A percentile compares a stretch with the other conserved stretches of the same genome.
Conservation (phyloP, 2,329 filamentous ascomycete species). For the Aspergillus texensis region DNA sequence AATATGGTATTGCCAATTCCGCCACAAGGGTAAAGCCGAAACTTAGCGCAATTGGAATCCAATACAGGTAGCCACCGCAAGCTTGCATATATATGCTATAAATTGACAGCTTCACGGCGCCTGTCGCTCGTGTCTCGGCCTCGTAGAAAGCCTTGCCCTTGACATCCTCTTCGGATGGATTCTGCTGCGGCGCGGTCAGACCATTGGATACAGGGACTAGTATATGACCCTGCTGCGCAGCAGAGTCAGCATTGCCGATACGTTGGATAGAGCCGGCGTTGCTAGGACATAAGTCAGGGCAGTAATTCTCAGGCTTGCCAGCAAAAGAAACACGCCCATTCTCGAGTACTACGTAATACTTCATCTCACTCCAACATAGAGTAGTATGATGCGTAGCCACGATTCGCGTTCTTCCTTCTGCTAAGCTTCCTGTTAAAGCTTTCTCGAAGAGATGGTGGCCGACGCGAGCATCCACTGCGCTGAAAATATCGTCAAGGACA, state of each 20-base stretch:
- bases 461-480: slow-evolving; percentile 75
- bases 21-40: slow-evolving; percentile 43
- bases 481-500: slow-evolving; percentile 79
- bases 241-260: background rate
- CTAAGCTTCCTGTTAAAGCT: slow-evolving; percentile 72
- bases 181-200: background rate
- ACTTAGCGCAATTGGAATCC: slow-evolving; percentile 56
- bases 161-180: slow-evolving; percentile 26
- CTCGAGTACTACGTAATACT: slow-evolving; percentile 11
- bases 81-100: slow-evolving; percentile 68
- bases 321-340: slow-evolving; percentile 8
- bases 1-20: slow-evolving; percentile 1
- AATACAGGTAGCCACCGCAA: slow-evolving; percentile 68
- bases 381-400: slow-evolving; percentile 77
- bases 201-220: background rate
- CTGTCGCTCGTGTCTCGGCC: slow-evolving; percentile 70
- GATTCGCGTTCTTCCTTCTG: slow-evolving; percentile 69
- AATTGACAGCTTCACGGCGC: slow-evolving; percentile 66
- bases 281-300: slow-evolving; percentile 34
- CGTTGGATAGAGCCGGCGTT: background rate
- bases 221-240: background rate
- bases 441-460: slow-evolving; percentile 75
- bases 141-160: slow-evolving; percentile 70
- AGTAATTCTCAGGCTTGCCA: slow-evolving; percentile 3
- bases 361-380: slow-evolving; percentile 50